Conservation (phyloP, 2,329 filamentous ascomycete species). For the Ophiostoma pallidulum region DNA sequence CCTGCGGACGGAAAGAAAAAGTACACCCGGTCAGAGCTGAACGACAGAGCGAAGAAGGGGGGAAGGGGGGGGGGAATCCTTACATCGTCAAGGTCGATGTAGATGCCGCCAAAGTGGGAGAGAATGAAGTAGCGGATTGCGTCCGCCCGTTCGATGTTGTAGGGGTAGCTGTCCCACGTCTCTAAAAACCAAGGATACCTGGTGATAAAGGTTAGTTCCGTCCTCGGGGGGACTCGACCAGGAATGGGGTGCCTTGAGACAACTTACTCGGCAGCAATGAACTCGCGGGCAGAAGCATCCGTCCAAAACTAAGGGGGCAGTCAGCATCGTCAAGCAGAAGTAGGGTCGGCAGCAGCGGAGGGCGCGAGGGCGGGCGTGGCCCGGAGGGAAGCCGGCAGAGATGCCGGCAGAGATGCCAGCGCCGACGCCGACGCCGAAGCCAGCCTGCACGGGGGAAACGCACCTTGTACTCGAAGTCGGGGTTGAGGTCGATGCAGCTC, state of each 20-base stretch:
- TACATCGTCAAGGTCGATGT: slow-evolving; percentile 67
- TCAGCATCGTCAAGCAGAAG: not conserved
- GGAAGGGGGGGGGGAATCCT: no score
- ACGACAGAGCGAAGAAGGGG: no score
- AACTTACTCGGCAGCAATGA: slow-evolving; percentile 58
- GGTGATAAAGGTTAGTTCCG: no score
- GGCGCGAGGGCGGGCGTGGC: no score
- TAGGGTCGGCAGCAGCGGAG: not conserved
- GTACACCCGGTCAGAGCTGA: no score
- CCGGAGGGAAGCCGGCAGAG: not conserved
- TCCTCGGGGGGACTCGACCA: no score
- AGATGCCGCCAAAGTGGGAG: slow-evolving; percentile 67
- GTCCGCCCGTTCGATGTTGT: slow-evolving; percentile 69
- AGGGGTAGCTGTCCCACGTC: slow-evolving; percentile 64
- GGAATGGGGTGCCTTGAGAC: no score
- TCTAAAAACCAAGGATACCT: slow-evolving; percentile 70
- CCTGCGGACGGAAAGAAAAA: no score
- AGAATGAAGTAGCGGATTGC: slow-evolving; percentile 73
- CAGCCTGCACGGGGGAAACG: no score
- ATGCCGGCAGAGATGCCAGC: no score
- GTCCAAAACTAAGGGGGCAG: slow-evolving; percentile 56
- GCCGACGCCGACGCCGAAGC: no score
- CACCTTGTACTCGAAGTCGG: slow-evolving; percentile 23
- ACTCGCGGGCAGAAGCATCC: slow-evolving; percentile 56
- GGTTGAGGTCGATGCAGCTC: slow-evolving; percentile 19